Conservation (phyloP, 139 green algal genomes). For the Raphidocelis subcapitata region DNA sequence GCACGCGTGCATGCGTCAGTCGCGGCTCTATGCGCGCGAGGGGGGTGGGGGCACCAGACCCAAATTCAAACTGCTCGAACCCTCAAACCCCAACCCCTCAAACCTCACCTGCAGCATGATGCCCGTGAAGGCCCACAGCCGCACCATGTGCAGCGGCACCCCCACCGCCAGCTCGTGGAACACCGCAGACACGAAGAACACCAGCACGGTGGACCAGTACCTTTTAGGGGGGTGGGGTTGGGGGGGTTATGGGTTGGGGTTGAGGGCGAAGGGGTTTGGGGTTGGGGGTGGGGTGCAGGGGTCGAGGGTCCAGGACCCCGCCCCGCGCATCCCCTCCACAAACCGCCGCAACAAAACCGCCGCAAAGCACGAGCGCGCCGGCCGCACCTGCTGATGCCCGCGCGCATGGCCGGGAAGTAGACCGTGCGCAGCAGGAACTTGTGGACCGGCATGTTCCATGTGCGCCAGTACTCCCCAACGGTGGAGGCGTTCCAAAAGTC, state of each 20-base stretch:
- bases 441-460: constrained; percentile 95
- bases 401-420: constrained; percentile 76
- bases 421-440: constrained; percentile 92
- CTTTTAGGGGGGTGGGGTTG: too few relatives aligned
- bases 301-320: too few relatives aligned
- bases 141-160: constrained; percentile 86
- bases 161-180: constrained; percentile 88
- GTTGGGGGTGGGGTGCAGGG: too few relatives aligned
- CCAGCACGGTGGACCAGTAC: constrained; percentile 45
- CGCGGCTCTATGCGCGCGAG: neutral
- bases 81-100: neutral
- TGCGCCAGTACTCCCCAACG: constrained; percentile 88
- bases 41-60: neutral
- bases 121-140: constrained; percentile 80
- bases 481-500: constrained; percentile 96
- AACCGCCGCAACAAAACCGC: too few relatives aligned
- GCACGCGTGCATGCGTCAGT: neutral
- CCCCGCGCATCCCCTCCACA: too few relatives aligned
- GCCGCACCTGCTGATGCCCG: constrained; percentile 28
- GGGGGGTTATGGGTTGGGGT: too few relatives aligned
- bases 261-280: too few relatives aligned
- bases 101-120: constrained; percentile 65
- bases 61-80: neutral
- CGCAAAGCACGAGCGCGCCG: too few relatives aligned
- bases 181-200: constrained; percentile 82